Percentiles rank a stretch among this genome's conserved stretches.
Conservation (phyloP, 202 grass and related monocot genomes). For the Musa balbisiana region DNA sequence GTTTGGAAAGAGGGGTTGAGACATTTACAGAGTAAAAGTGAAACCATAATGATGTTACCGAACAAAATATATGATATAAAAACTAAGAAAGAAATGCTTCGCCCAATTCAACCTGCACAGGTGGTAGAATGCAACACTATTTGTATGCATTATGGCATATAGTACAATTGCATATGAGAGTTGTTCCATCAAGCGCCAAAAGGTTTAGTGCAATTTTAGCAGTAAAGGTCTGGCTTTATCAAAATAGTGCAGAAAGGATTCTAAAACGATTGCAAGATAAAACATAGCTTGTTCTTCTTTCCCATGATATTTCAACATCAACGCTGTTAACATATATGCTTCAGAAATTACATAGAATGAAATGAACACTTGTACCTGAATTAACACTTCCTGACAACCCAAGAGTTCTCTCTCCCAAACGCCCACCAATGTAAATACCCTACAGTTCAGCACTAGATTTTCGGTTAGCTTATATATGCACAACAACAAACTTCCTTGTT, state of each 20-base stretch:
- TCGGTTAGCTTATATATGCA: background rate
- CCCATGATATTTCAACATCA: background rate
- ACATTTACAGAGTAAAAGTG: background rate
- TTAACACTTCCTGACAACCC: slow-evolving; percentile 37
- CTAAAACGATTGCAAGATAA: no score
- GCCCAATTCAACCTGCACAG: background rate
- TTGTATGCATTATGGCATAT: background rate
- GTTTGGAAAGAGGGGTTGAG: background rate
- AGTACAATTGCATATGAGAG: background rate
- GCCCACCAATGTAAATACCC: slow-evolving; percentile 31
- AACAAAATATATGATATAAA: background rate
- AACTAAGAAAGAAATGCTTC: no score
- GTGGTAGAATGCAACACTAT: background rate
- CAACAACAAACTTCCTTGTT: background rate
- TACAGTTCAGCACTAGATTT: slow-evolving; percentile 20
- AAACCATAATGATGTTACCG: background rate
- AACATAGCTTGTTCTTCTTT: background rate
- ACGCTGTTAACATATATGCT: slow-evolving; percentile 1
- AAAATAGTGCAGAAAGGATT: background rate
- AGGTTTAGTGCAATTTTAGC: background rate
- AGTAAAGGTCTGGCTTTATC: background rate
- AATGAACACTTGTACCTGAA: slow-evolving; percentile 34
- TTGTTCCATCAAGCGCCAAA: background rate
- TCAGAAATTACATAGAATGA: background rate
- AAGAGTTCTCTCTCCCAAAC: slow-evolving; percentile 33